Conservation (phyloP, 2,329 filamentous ascomycete species). For the Diaporthe sp. region DNA sequence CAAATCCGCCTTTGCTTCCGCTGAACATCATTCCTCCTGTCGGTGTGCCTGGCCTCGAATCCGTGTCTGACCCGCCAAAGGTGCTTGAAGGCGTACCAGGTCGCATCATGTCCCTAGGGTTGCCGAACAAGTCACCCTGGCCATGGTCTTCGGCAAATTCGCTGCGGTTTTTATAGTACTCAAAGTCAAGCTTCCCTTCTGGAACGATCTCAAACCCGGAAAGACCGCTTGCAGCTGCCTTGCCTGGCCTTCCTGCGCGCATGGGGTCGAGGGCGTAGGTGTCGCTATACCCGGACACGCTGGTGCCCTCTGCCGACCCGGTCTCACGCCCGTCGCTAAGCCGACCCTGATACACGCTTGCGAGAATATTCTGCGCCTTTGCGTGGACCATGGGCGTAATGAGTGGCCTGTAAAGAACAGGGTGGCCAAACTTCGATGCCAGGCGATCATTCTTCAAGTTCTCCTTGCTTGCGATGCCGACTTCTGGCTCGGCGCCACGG, state of each 20-base stretch:
- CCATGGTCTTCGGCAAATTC: slow-evolving; percentile 91
- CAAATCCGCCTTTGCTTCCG: slow-evolving; percentile 47
- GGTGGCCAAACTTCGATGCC: slow-evolving; percentile 87
- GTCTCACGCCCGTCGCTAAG: slow-evolving; percentile 76
- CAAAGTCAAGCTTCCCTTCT: slow-evolving; percentile 88
- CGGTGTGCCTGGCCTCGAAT: slow-evolving; percentile 67
- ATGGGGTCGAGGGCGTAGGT: slow-evolving; percentile 87
- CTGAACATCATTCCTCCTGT: slow-evolving; percentile 54
- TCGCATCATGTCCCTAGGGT: slow-evolving; percentile 69
- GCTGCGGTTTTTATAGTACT: slow-evolving; percentile 89
- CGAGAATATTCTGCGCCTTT: slow-evolving; percentile 87
- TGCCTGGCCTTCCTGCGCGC: slow-evolving; percentile 72
- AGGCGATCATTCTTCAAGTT: slow-evolving; percentile 76
- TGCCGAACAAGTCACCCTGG: slow-evolving; percentile 79
- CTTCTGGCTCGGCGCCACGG: slow-evolving; percentile 59
- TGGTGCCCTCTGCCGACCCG: slow-evolving; percentile 68
- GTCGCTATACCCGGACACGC: slow-evolving; percentile 83
- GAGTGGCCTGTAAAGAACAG: slow-evolving; percentile 88
- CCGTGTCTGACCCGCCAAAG: slow-evolving; percentile 56
- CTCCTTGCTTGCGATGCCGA: slow-evolving; percentile 63
- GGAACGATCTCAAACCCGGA: slow-evolving; percentile 92
- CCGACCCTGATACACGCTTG: slow-evolving; percentile 88
- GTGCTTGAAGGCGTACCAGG: slow-evolving; percentile 73
- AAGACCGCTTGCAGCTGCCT: slow-evolving; percentile 52
- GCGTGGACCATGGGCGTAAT: slow-evolving; percentile 97